Evolutionary conservation across 2,329 filamentous ascomycete species (phyloP), one percentile per base, ranked within the genome.

Genomic region (Trichoderma brevicompactum): DNA sequence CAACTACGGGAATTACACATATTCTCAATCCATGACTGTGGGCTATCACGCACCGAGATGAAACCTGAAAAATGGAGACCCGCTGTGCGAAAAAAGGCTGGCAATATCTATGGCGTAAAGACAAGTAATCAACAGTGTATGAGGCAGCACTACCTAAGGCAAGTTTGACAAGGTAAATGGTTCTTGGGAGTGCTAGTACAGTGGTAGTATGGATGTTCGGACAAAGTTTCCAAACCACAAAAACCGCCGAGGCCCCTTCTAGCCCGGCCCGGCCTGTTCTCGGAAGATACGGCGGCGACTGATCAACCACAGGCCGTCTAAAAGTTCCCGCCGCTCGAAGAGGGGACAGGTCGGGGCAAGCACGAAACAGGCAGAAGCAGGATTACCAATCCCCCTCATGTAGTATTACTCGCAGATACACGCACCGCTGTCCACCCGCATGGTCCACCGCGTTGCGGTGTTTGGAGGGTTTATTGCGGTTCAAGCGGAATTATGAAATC

Each of bases 231-330:
- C 48, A 44, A 43, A 15, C 19, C n/a, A 28, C 48, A 43, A 19
- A 48, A 54, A 46, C 19, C 49, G 38, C 60, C 49, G 49, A 54
- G 49, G 17, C 49, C n/a, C 43, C 13, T 54, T 23, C 49, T 54
- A 53, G 48, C 32, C 60, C 60, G 60, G 60, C 40, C 60, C 49
- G 60, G 48, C 17, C 41, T 46, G 60, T 44, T 63, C 60, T 54
- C 60, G 60, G 60, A 54, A 53, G 60, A 36, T 54, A 19, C 56
- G 46, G 52, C 52, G 60, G 49, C 49, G 49, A 63, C 38, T 63
- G 60, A 63, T 63, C 60, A 63, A 63, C 60, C 60, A 63, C 60
- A 63, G 60, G 60, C 60, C 60, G 60, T 63, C 38, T 63, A 63
- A 63, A 63, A 63, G 60, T 63, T 63, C 60, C 49, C 49, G 48